Evolutionary conservation across 106 monocot genomes (phyloP).

Genomic region (Xerophyta viscosa): DNA sequence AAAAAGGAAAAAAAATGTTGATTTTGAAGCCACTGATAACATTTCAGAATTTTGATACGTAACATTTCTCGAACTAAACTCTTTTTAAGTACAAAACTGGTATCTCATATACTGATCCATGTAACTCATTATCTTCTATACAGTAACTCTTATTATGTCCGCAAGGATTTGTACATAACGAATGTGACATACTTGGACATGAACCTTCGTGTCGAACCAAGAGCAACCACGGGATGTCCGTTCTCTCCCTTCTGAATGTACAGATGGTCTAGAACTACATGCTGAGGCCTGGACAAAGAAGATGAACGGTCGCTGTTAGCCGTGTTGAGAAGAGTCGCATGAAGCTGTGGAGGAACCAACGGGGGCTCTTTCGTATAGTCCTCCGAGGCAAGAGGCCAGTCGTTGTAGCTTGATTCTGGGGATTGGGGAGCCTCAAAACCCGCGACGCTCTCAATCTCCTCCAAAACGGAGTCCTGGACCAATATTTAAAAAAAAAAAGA

Average conservation of each 20-base stretch:
- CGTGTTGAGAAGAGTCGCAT: slow-evolving; percentile 23
- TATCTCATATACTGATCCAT: too few species aligned
- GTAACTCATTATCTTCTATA: too few species aligned
- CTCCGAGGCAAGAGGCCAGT: slow-evolving; percentile 22
- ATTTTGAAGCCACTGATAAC: too few species aligned
- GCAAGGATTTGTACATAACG: slow-evolving; percentile 33
- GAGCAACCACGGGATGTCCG: slow-evolving; percentile 24
- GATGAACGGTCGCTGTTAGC: slow-evolving; percentile 4
- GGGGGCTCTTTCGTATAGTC: slow-evolving; percentile 47
- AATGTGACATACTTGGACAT: slow-evolving; percentile 42
- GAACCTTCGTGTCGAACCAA: slow-evolving; percentile 31
- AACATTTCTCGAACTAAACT: too few species aligned
- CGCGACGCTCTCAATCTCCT: slow-evolving; percentile 26
- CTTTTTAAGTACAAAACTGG: too few species aligned
- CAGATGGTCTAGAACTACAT: slow-evolving; percentile 41
- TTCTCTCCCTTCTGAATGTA: slow-evolving; percentile 37
- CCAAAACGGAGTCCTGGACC: slow-evolving; percentile 40
- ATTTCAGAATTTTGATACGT: too few species aligned
- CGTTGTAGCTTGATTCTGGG: slow-evolving; percentile 43
- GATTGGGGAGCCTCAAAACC: slow-evolving; percentile 32
- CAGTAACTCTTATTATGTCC: slow-evolving; percentile 12
- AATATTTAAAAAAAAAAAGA: slow-evolving; percentile 6
- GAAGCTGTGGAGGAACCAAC: slow-evolving; percentile 28
- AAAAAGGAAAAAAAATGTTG: too few species aligned
- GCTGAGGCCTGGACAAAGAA: slow-evolving; percentile 31